phyloP scores from a whole-genome alignment of 1,284 basidiomycete genomes.

The Malassezia psittaci region DNA sequence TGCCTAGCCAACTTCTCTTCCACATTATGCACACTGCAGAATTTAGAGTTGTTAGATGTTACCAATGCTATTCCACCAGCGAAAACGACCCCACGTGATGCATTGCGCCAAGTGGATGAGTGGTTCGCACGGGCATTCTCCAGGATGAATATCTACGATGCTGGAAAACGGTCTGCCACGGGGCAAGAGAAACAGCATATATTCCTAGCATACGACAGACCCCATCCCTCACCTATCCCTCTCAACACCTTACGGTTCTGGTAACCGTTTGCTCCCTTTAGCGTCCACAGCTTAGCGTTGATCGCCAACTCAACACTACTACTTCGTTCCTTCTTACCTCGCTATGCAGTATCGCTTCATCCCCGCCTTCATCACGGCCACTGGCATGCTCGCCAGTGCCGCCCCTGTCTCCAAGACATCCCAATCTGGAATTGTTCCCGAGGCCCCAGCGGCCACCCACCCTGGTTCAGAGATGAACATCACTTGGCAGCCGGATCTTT shows the following conservation, averaged over 20 bases:
- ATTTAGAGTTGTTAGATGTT: conserved; percentile 1
- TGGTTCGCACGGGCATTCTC: not conserved
- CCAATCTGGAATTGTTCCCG: conserved; percentile 5
- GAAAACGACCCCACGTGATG: not conserved
- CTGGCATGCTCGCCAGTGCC: conserved; percentile 13
- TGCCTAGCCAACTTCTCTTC: not conserved
- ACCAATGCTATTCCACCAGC: not conserved
- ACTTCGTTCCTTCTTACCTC: conserved; percentile 3
- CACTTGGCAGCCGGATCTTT: conserved; percentile 13
- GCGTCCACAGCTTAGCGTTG: conserved; percentile 14
- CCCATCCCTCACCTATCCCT: not conserved
- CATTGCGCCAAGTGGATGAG: not conserved
- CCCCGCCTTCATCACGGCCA: conserved; percentile 15
- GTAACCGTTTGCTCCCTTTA: conserved; percentile 9
- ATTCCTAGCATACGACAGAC: not conserved
- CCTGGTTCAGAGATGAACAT: conserved; percentile 8
- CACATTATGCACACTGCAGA: not conserved
- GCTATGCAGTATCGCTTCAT: conserved; percentile 17
- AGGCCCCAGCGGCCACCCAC: conserved; percentile 11
- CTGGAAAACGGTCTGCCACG: too few relatives aligned
- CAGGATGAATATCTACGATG: too few relatives aligned
- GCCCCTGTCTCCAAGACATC: conserved; percentile 7
- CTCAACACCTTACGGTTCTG: conserved; percentile 12
- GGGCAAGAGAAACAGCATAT: not conserved
- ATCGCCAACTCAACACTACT: conserved; percentile 7